phyloP scores from a whole-genome alignment of 441 rosid genomes.

The Populus tomentosa region DNA sequence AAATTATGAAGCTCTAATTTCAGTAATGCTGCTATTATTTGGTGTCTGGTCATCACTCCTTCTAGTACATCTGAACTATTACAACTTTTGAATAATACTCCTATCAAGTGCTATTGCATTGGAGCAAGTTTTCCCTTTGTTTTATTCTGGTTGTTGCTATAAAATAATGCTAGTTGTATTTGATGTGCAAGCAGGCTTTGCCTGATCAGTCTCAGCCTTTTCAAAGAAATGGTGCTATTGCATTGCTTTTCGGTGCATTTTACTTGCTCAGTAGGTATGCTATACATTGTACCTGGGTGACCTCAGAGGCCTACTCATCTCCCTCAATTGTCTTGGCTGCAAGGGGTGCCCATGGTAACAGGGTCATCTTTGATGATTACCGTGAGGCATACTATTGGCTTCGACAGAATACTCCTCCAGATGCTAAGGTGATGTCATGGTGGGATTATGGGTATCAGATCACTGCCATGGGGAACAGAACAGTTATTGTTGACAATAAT shows the following conservation, averaged over 20 bases:
- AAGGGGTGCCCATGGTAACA: constrained; percentile 96
- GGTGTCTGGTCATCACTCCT: not conserved
- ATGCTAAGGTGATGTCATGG: constrained; percentile 99
- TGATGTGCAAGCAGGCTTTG: constrained; percentile 46
- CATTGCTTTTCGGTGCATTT: constrained; percentile 81
- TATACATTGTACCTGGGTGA: constrained; percentile 97
- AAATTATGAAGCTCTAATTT: not conserved
- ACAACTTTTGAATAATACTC: not conserved
- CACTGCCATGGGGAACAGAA: constrained; percentile 99
- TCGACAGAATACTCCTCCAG: constrained; percentile 92
- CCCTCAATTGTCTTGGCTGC: constrained; percentile 99
- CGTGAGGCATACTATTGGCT: constrained; percentile 99
- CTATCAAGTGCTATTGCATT: not conserved
- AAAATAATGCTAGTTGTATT: constrained; percentile 9
- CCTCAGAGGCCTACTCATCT: constrained; percentile 98
- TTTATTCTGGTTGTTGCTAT: not conserved
- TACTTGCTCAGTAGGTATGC: constrained; percentile 89
- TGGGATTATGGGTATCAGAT: constrained; percentile 99
- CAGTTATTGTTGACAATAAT: constrained; percentile 97
- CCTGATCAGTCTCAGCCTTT: constrained; percentile 98
- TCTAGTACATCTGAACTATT: not conserved
- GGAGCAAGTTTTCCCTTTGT: not conserved
- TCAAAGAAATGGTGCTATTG: constrained; percentile 80
- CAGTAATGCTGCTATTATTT: not conserved
- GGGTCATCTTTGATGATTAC: constrained; percentile 97